Percentiles rank a stretch among this genome's conserved stretches.
These are phyloP conservation scores for Cardamine resedifolia DNA, from an alignment of 345 rosid species.

Conservation along the genomic window DNA sequence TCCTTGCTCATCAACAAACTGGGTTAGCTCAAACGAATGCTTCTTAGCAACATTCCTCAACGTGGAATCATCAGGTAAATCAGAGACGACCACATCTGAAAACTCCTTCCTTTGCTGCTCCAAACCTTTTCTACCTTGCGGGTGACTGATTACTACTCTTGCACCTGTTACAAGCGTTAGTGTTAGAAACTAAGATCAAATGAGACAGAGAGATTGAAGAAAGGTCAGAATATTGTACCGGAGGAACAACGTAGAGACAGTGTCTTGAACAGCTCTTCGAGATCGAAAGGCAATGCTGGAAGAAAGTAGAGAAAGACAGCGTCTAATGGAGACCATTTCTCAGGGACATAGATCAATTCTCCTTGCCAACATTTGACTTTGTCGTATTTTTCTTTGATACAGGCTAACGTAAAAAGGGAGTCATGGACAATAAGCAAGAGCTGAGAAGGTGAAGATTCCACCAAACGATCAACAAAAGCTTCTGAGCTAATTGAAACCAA, in stretches of 20 bases:
- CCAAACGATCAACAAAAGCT: constrained; percentile 62
- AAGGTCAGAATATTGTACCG: constrained; percentile 47
- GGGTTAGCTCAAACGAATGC: constrained; percentile 55
- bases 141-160: constrained; percentile 75
- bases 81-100: constrained; percentile 60
- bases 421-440: constrained; percentile 79
- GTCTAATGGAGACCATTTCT: constrained; percentile 87
- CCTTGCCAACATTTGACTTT: constrained; percentile 96
- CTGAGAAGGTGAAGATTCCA: constrained; percentile 52
- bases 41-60: constrained; percentile 52
- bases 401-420: constrained; percentile 72
- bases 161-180: constrained; percentile 53
- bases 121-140: constrained; percentile 66
- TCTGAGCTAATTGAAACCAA: constrained; percentile 72
- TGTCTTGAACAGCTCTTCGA: constrained; percentile 55
- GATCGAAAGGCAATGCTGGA: constrained; percentile 69
- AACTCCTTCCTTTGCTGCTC: constrained; percentile 62
- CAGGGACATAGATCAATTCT: constrained; percentile 70
- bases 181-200: constrained; percentile 20
- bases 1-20: constrained; percentile 66
- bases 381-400: constrained; percentile 76
- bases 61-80: constrained; percentile 70
- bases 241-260: constrained; percentile 59
- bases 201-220: constrained; percentile 10
- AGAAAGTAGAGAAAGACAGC: constrained; percentile 77